A percentile compares a stretch with the other conserved stretches of the same genome.
Conservation (phyloP, 2,329 filamentous ascomycete species). For the Simplicillium aogashimaense region DNA sequence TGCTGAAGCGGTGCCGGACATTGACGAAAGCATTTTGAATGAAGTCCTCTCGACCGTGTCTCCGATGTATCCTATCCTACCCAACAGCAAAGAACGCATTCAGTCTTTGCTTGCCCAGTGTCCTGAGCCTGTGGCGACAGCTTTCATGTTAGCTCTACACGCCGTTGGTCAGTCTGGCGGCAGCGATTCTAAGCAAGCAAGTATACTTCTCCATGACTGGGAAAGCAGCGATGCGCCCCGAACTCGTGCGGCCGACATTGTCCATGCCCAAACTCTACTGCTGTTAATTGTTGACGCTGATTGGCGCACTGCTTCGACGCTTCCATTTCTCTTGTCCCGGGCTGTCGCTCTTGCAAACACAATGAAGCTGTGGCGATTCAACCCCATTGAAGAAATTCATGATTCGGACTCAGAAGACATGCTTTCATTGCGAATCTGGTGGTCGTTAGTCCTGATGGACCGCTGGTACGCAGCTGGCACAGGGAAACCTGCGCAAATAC, state of each 20-base stretch:
- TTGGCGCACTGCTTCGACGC: conserved; percentile 35
- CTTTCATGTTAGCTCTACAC: conserved; percentile 54
- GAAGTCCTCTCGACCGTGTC: conserved; percentile 56
- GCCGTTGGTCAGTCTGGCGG: conserved; percentile 34
- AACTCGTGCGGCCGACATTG: conserved; percentile 32
- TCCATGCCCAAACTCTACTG: conserved; percentile 58
- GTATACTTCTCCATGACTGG: conserved; percentile 40
- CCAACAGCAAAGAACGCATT: conserved; percentile 44
- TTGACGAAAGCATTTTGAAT: conserved; percentile 34
- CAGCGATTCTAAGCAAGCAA: conserved; percentile 33
- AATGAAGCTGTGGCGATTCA: conserved; percentile 44
- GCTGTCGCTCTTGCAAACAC: conserved; percentile 57
- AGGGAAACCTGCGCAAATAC: conserved; percentile 51
- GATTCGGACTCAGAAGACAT: conserved; percentile 53
- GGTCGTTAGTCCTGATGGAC: conserved; percentile 61
- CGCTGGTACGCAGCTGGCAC: conserved; percentile 64
- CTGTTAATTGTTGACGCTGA: conserved; percentile 59
- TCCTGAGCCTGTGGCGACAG: conserved; percentile 46
- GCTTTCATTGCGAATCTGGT: conserved; percentile 58
- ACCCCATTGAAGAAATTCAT: conserved; percentile 32
- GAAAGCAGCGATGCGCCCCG: conserved; percentile 31
- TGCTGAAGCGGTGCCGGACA: conserved; percentile 20
- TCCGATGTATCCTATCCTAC: conserved; percentile 56
- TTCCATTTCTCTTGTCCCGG: conserved; percentile 45
- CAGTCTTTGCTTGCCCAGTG: conserved; percentile 46